phyloP scores from a whole-genome alignment of 2,329 filamentous ascomycete species.

The Phialophora macrospora region DNA sequence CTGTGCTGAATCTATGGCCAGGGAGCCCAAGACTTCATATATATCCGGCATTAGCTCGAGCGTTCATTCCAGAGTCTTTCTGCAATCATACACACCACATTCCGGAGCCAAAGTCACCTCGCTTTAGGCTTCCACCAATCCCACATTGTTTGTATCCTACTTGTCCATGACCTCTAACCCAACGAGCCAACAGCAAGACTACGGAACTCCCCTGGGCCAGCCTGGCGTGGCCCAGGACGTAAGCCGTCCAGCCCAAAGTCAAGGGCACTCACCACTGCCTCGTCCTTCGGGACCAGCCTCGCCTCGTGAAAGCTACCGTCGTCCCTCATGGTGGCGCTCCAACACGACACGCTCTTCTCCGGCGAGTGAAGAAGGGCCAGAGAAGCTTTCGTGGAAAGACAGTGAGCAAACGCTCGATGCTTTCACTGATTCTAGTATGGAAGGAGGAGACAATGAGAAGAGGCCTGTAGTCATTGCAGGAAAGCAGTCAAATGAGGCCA shows the following conservation, averaged over 20 bases:
- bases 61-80: background rate
- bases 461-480: background rate
- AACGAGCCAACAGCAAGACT: slow-evolving; percentile 17
- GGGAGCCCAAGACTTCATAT: background rate
- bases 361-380: background rate
- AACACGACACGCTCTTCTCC: slow-evolving; percentile 4
- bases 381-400: slow-evolving; percentile 27
- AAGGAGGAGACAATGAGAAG: slow-evolving; percentile 11
- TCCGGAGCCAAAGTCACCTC: background rate
- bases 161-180: slow-evolving; percentile 32
- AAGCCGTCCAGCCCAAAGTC: slow-evolving; percentile 24
- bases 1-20: background rate
- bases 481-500: background rate
- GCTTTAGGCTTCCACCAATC: background rate
- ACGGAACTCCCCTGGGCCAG: slow-evolving; percentile 32
- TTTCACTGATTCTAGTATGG: slow-evolving; percentile 1
- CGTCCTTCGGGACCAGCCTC: background rate
- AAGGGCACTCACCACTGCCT: background rate
- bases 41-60: background rate
- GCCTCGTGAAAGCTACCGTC: background rate
- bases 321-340: background rate
- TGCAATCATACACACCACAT: background rate
- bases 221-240: slow-evolving; percentile 23
- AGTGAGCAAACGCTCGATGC: slow-evolving; percentile 23
- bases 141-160: background rate